Evolutionary conservation across 2,329 filamentous ascomycete genomes (phyloP), one percentile per base, ranked within the genome.

Genomic region (Ophiostoma sp.): DNA sequence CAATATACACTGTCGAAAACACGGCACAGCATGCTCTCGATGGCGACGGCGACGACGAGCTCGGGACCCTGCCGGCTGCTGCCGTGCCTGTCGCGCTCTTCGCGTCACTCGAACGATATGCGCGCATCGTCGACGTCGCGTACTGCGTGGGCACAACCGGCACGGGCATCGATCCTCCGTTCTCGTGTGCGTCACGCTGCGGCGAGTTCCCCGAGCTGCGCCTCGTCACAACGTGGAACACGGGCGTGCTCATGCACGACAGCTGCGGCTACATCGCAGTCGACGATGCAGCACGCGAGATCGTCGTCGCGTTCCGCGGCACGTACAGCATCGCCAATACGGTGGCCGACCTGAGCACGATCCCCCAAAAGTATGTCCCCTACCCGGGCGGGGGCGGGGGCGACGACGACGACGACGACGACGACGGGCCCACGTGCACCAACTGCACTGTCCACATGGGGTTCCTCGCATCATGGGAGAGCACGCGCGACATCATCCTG

Each of bases 251-350:
- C 42, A 83, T 97, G 74, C 90, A 89, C 70, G 95, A 98, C 78
- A 96, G 91, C 73, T 97, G 93, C 77, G 95, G 95, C 70, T 99
- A 96, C 78, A 88, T 98, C 68, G 93, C 91, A 0, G 81, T 98
- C n/a, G 93, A 95, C 71, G 90, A 96, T 75, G 77, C 77, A 27
- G 16, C 70, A 65, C 74, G 47, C 70, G 69, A 40, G 70, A 90
- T 99, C 68, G 82, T 98, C 63, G 85, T 98, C 49, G 93, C 93
- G 8, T 98, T 98, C 75, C 88, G 95, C 64, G 95, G 95, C 38
- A 98, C 95, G 14, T 97, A 98, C 78, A 97, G 93, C 72, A 84
- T 99, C 74, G 85, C 92, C 67, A 97, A 98, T 77, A 93, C 93
- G 12, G 89, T 99, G 71, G 84, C 93, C 65, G 95, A 99, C 79